Percentiles rank a stretch among this genome's conserved stretches.
Conservation (phyloP, 2,329 filamentous ascomycete species). For the Botryosphaeria dothidea region DNA sequence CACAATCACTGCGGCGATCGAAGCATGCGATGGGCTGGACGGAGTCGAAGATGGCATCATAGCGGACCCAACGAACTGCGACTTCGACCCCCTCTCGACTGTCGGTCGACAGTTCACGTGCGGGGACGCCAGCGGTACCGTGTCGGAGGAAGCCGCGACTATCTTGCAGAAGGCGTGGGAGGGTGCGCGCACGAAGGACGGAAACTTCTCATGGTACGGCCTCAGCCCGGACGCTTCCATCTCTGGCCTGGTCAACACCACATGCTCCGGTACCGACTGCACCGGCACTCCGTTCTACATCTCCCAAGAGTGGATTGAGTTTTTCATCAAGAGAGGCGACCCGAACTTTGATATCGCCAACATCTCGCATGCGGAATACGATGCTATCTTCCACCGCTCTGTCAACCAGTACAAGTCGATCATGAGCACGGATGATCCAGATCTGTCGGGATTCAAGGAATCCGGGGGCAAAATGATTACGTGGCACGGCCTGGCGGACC, state of each 20-base stretch:
- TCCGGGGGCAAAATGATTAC: conserved; percentile 45
- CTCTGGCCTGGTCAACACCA: conserved; percentile 26
- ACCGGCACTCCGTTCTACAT: conserved; percentile 20
- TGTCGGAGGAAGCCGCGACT: conserved; percentile 31
- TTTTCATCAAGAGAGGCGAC: conserved; percentile 22
- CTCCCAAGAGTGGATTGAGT: conserved; percentile 21
- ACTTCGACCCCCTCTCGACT: conserved; percentile 20
- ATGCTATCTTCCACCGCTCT: conserved; percentile 28
- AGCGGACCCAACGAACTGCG: not conserved
- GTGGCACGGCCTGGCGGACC: conserved; percentile 38
- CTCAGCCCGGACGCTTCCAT: conserved; percentile 30
- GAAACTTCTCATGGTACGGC: conserved; percentile 36
- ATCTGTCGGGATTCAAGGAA: conserved; percentile 39
- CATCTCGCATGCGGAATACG: conserved; percentile 31
- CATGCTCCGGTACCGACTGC: conserved; percentile 20
- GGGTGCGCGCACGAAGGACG: conserved; percentile 27
- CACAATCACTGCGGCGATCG: conserved; percentile 20
- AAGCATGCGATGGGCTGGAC: conserved; percentile 18
- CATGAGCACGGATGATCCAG: conserved; percentile 40
- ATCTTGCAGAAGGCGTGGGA: conserved; percentile 35
- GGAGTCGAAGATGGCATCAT: conserved; percentile 21
- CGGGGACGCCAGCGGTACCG: conserved; percentile 22
- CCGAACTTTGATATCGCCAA: conserved; percentile 22
- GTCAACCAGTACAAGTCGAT: conserved; percentile 34
- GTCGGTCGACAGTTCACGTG: conserved; percentile 31